A percentile compares a stretch with the other conserved stretches of the same genome.
Evolutionary conservation across 768 basidiomycete genomes (phyloP).

Genomic region (Trametes gibbosa): DNA sequence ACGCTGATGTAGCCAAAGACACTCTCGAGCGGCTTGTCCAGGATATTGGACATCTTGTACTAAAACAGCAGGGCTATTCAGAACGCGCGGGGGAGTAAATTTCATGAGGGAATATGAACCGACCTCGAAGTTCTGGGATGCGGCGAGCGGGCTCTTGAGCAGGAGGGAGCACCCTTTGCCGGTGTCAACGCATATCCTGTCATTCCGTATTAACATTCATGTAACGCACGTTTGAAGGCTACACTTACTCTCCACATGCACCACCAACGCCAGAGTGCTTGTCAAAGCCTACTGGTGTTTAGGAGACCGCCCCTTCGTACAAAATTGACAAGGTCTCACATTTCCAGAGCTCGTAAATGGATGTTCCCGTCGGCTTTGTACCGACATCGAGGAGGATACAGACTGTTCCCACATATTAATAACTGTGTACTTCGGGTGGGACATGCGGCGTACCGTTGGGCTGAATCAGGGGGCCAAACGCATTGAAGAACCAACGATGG

Average conservation of each 20-base stretch:
- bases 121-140: conserved; percentile 94
- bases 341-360: conserved; percentile 97
- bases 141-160: conserved; percentile 74
- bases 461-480: conserved; percentile 82
- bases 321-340: conserved; percentile 36
- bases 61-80: conserved; percentile 24
- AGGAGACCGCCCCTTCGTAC: not conserved
- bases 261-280: conserved; percentile 85
- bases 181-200: conserved; percentile 78
- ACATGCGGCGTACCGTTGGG: conserved; percentile 59
- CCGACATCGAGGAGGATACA: conserved; percentile 93
- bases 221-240: conserved; percentile 9
- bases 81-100: not conserved
- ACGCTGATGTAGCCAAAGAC: conserved; percentile 87
- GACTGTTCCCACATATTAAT: conserved; percentile 41
- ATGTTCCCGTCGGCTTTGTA: conserved; percentile 91
- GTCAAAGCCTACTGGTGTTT: conserved; percentile 55
- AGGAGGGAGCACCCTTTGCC: conserved; percentile 71
- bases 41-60: conserved; percentile 96
- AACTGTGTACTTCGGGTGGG: not conserved
- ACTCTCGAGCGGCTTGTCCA: conserved; percentile 95
- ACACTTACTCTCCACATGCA: conserved; percentile 83
- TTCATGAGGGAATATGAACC: not conserved
- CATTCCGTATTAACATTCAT: not conserved
- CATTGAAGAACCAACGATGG: conserved; percentile 98